These are phyloP conservation scores for Coemansia sp. DNA, from an alignment of 192 early-diverging fungal genomes.

Conservation along the genomic window DNA sequence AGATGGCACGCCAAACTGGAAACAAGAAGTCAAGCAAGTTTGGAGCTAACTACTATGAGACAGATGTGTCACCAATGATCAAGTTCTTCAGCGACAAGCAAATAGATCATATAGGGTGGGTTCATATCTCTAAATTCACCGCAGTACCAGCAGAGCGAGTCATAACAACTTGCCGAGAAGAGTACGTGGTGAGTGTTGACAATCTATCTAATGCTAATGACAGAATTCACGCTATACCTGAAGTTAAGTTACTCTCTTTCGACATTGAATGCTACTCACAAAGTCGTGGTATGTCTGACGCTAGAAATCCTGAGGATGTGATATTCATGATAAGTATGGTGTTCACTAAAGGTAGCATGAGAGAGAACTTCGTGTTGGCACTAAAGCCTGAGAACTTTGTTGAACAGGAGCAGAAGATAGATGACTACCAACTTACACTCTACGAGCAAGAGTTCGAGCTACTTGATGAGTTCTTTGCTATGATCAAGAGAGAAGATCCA, in stretches of 20 bases:
- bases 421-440: background rate
- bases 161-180: constrained; percentile 5
- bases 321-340: constrained; percentile 22
- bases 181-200: constrained; percentile 2
- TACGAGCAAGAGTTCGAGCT: constrained; percentile 12
- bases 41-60: background rate
- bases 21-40: background rate
- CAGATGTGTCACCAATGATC: background rate
- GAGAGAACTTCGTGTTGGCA: constrained; percentile 3
- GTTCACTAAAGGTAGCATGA: background rate
- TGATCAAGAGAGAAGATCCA: constrained; percentile 12
- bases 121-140: constrained; percentile 3
- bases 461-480: constrained; percentile 10
- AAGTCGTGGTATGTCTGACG: constrained; percentile 11
- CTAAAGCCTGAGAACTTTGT: background rate
- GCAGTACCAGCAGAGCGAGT: background rate
- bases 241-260: constrained; percentile 20
- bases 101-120: constrained; percentile 23
- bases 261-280: constrained; percentile 19
- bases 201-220: constrained; percentile 9
- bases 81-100: constrained; percentile 18
- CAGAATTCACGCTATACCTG: constrained; percentile 13
- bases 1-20: too few relatives aligned
- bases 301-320: constrained; percentile 11
- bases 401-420: background rate